Evolutionary conservation across 108 stramenopile genomes (phyloP), one percentile per base, ranked within the genome.

Genomic region (Conticribra weissflogii): DNA sequence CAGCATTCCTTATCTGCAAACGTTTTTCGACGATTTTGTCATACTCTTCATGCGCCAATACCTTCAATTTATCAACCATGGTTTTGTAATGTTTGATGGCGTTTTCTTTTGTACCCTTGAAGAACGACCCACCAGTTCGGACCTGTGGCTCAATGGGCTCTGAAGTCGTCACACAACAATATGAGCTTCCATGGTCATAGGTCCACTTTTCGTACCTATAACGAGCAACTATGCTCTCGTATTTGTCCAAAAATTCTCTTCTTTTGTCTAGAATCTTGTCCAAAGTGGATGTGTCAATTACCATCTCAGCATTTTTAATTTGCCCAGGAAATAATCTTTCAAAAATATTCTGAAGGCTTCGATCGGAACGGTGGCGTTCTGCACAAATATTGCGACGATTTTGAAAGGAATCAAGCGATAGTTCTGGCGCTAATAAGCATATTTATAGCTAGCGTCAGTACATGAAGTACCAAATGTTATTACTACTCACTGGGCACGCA

Each of bases 301-400:
- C 36, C 36, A 41, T 41, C 36, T 41, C 36, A 9, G 36, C 85
- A 44, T 65, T 58, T 58, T 83, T 59, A 22, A 86, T 82, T 54
- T 84, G 77, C 7, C 74, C 72, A 17, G 87, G 88, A 75, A 88
- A 88, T 2, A 88, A 31, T n/a, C 67, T 55, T 47, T 86, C 78
- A 34, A 86, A 88, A 18, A 76, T 72, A 44, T 84, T 60, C 34
- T 60, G 82, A 50, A 88, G 49, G 28, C 74, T 78, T 1, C 52
- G 46, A 75, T 88, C 88, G 0, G 66, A 67, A 14, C 74, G 49
- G 25, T 81, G 81, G 2, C 74, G 44, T 19, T 67, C 64, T 72
- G 23, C 53, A 47, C 17, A 44, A 22, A 3, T 18, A 60, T 22
- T 3, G 1, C 41, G 36, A 44, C 0, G 16, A 22, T 24, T 1